phyloP scores from a whole-genome alignment of 306 rosid species.

The Hylodesmum podocarpum region DNA sequence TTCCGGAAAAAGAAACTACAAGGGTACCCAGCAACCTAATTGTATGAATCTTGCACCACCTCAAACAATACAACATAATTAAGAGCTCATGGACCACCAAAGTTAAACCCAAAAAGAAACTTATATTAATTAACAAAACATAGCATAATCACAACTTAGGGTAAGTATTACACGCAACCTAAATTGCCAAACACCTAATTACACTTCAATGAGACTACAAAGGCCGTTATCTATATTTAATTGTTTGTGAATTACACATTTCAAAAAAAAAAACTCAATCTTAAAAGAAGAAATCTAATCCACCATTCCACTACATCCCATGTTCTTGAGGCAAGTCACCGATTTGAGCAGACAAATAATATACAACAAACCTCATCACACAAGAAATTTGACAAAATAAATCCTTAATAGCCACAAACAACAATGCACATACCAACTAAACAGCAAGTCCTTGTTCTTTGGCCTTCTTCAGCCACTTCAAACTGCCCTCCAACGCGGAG shows the following conservation, averaged over 20 bases:
- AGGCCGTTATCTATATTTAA: neutral
- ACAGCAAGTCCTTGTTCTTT: conserved; percentile 52
- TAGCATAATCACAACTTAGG: neutral
- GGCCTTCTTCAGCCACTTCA: conserved; percentile 66
- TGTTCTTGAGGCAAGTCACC: neutral
- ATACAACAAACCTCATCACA: conserved; percentile 1
- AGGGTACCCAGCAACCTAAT: neutral
- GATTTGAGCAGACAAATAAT: neutral
- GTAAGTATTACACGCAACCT: neutral
- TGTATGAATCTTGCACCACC: neutral
- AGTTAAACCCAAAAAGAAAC: neutral
- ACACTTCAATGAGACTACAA: neutral
- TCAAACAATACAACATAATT: neutral
- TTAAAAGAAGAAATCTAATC: neutral
- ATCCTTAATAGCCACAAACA: neutral
- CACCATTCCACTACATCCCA: neutral
- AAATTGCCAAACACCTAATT: neutral
- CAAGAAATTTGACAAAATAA: neutral
- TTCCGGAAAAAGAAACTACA: neutral
- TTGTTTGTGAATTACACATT: conserved; percentile 9
- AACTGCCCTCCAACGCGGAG: conserved; percentile 68
- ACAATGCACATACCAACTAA: conserved; percentile 42
- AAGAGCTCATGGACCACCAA: neutral
- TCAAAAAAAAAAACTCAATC: neutral
- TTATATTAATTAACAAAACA: neutral